Evolutionary conservation across 2,329 filamentous ascomycete genomes (phyloP), one percentile per base, ranked within the genome.

Genomic region (Colletotrichum tropicicola): DNA sequence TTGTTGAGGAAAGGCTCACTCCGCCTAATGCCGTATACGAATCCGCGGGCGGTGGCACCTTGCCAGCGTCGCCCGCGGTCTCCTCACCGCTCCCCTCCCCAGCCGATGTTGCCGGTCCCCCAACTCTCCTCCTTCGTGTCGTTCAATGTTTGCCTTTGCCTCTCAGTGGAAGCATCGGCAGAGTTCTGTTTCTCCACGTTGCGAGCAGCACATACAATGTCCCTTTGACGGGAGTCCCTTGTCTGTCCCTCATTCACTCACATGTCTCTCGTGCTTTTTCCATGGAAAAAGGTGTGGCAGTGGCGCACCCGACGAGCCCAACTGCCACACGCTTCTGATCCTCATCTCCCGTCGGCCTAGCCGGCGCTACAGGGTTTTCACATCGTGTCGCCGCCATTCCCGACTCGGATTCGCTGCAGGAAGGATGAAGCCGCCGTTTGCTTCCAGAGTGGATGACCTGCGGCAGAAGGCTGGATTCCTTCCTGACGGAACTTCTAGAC

Each of bases 341-440:
- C 37, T 56, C 37, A 41, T 51, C 57, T 56, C 57, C 44, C 44
- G 28, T 25, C 57, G 35, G 49, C 21, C 45, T 17, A 25, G 41
- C 49, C 44, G 57, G 35, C 35, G 56, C 56, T 54, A 47, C n/a
- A 30, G 13, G 35, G 23, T 35, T 44, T 25, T 21, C 19, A 37
- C 55, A 25, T 25, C 28, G 30, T 55, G 49, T 23, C 35, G 21
- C 8, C 49, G 57, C 44, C 30, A 51, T 35, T 13, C 61, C 56
- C 49, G 10, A 49, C 49, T 23, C 19, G 35, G 49, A 43, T n/a
- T 23, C 48, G 49, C 48, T 39, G 57, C 44, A 54, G 32, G 25
- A 55, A 61, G 32, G 56, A 25, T 59, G 43, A 54, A 61, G 49
- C 57, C 61, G 49, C 56, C 60, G 61, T 54, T 35, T 43, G 32